phyloP scores from a whole-genome alignment of 1,139 yeast genomes.

The Diutina sp. region DNA sequence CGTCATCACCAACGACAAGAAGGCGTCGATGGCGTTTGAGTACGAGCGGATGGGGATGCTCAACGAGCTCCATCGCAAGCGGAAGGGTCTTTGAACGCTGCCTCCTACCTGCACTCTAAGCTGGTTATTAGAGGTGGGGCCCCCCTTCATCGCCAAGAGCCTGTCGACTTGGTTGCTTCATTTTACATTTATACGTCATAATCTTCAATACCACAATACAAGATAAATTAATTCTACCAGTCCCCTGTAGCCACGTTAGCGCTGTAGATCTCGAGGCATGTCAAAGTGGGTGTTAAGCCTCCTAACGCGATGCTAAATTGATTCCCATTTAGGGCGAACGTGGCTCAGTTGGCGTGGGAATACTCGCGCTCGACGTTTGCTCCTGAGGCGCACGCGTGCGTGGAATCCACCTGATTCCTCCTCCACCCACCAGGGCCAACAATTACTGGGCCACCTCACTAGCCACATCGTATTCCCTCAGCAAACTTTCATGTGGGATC shows the following conservation, averaged over 20 bases:
- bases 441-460: background rate
- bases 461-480: background rate
- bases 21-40: background rate
- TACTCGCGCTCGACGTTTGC: too few relatives aligned
- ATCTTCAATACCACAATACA: background rate
- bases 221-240: too few relatives aligned
- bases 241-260: background rate
- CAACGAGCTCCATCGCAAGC: background rate
- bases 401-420: too few relatives aligned
- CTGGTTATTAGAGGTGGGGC: background rate
- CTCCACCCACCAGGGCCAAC: background rate
- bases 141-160: background rate
- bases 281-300: background rate
- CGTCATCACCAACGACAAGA: background rate
- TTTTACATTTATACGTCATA: too few relatives aligned
- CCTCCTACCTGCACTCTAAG: background rate
- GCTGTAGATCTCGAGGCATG: background rate
- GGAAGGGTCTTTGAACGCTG: background rate
- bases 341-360: background rate
- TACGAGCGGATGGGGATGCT: background rate
- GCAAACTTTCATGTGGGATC: background rate
- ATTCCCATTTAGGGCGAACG: background rate
- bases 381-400: too few relatives aligned
- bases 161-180: background rate
- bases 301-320: background rate